Evolutionary conservation across 768 basidiomycete genomes (phyloP).

Genomic region (Phlebiopsis gigantea): DNA sequence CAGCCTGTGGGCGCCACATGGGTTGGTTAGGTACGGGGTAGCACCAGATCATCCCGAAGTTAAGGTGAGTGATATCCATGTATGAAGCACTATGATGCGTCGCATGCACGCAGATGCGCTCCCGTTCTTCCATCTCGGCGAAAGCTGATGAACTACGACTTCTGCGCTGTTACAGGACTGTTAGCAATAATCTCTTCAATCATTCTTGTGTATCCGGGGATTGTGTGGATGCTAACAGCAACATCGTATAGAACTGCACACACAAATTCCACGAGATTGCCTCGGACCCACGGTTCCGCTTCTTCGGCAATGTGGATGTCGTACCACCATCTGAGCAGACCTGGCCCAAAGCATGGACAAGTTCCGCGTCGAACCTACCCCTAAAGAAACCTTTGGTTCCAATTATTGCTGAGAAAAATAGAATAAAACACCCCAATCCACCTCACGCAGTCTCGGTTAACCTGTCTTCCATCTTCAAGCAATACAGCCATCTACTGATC

Average conservation of each 20-base stretch:
- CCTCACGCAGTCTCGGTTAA: conserved; percentile 54
- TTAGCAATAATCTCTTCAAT: no score
- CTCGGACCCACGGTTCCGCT: conserved; percentile 72
- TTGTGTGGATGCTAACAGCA: no score
- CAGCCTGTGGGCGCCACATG: conserved; percentile 90
- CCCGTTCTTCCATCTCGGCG: no score
- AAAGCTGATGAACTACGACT: neutral
- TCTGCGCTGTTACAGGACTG: neutral
- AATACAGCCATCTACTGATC: conserved; percentile 85
- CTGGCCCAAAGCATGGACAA: neutral
- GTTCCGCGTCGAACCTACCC: neutral
- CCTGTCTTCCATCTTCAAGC: conserved; percentile 50
- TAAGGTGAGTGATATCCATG: conserved; percentile 62
- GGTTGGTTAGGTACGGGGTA: conserved; percentile 92
- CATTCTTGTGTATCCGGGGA: no score
- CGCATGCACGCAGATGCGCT: no score
- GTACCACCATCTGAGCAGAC: neutral
- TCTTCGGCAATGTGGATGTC: conserved; percentile 88
- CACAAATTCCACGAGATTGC: conserved; percentile 89
- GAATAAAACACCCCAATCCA: conserved; percentile 28
- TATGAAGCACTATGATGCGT: no score
- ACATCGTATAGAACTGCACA: conserved; percentile 94
- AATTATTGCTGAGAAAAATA: neutral
- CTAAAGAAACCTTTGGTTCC: neutral
- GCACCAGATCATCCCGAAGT: conserved; percentile 99